Base-by-base conservation (phyloP, 2,329 filamentous ascomycete genomes). In the Elsinoe australis region DNA sequence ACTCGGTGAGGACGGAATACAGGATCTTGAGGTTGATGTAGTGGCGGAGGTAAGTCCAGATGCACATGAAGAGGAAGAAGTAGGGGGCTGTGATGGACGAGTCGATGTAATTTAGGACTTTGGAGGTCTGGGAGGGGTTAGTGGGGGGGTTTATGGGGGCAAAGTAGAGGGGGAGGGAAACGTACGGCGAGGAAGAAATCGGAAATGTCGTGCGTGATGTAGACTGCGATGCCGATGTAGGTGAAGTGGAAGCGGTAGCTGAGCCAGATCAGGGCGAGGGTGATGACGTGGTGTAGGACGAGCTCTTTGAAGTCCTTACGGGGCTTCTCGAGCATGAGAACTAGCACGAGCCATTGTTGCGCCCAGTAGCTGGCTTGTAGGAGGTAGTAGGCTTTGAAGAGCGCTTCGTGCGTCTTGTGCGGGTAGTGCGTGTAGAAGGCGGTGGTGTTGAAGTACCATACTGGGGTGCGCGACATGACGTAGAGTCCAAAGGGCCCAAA, bases 161-260 rank as follows among this genome's bases (percentile, higher is more conserved):
- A 8, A 21, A 28, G 9, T 6, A 9, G 18, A 49, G 18, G 2
- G 21, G 24, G 38, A 42, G 8, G 10, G 24, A 17, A 17, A 65
- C 82, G 68, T 78, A 89, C 85, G 29, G 90, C 89, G 35, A 95
- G 76, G 78, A 95, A 95, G 70, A 95, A 95, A 66, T 95, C 89
- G 52, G 83, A 88, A 53, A 95, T 85, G 62, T 96, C 89, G 67
- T 94, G 87, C 7, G 89, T 95, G 53, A 92, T 87, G 67, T 95
- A 96, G 26, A 96, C 87, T 15, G 87, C 86, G 49, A 95, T 70
- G 19, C 89, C 89, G 64, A 96, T 94, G 68, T 95, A 90, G 15
- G 88, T 94, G 66, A 95, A 96, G 68, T 96, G 89, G 73, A 95
- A 96, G 52, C 87, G 81, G 70, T 95, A 96, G 71, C 85, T 92